Evolutionary conservation across 352 stramenopile species (phyloP), one percentile per base, ranked within the genome.

Genomic region (Globisporangium irregulare): DNA sequence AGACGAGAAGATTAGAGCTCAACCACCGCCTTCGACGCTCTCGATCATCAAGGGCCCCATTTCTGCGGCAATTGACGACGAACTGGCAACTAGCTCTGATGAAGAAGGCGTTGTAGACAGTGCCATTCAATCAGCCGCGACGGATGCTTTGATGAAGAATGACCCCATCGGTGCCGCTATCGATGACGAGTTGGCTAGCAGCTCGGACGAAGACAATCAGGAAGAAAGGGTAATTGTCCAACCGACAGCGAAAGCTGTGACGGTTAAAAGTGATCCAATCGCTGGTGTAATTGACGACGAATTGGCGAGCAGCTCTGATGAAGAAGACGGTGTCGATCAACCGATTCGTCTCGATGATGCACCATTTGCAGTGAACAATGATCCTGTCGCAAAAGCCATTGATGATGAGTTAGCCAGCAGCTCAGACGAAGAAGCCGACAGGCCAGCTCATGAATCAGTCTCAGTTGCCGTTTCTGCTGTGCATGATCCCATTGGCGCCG

Each of bases 261-360:
- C 48, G 48, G 48, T 18, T 10, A 24, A 36, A 8, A 25, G 10
- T 5, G n/a, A 55, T 24, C n/a, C 48, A 5, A 80, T 81, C 38
- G 76, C 75, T 15, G 76, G 75, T 20, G 76, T 75, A 34, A 62
- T 83, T 6, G 74, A 83, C 43, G 68, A 71, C 27, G 76, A 79
- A 46, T 76, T 83, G 32, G 74, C 68, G 50, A 70, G 74, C 15
- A 67, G 75, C 8, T 69, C 71, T 1, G 73, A 80, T 20, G 67
- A 65, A 3, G 74, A 78, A 38, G 36, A 14, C 38, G 57, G 66
- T 24, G 36, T 53, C 1, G 14, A 62, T 25, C 15, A 43, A 48
- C 29, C 25, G 4, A 62, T 61, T 57, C 50, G 10, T 8, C 20
- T 18, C 22, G 8, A 32, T n/a, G 24, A 12, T 38, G 8, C 29